phyloP scores from a whole-genome alignment of 306 rosid genomes.

The Vigna reflexopilosa region DNA sequence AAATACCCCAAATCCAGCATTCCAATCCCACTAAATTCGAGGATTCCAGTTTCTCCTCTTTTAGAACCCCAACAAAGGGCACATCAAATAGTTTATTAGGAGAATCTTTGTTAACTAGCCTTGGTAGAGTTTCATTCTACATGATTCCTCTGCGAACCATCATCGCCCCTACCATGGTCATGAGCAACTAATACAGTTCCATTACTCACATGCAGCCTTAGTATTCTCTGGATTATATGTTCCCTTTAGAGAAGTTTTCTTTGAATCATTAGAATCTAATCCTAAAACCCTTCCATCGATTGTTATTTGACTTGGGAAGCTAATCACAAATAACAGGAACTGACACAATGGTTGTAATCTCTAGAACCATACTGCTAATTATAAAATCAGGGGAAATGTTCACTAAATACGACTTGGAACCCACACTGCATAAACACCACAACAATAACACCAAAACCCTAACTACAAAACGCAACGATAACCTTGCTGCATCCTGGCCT shows the following conservation, averaged over 20 bases:
- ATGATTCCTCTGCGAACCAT: conserved; percentile 50
- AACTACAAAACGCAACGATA: too few relatives aligned
- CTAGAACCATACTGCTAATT: conserved; percentile 53
- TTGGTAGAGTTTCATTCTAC: conserved; percentile 59
- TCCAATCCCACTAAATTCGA: conserved; percentile 6
- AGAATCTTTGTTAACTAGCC: conserved; percentile 56
- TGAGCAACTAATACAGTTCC: conserved; percentile 57
- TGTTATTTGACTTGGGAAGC: conserved; percentile 62
- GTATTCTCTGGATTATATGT: conserved; percentile 50
- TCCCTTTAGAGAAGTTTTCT: conserved; percentile 50
- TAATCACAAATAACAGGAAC: conserved; percentile 75
- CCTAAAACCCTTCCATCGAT: conserved; percentile 62
- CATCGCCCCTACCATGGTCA: conserved; percentile 55
- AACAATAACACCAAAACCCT: too few relatives aligned
- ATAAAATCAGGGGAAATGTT: too few relatives aligned
- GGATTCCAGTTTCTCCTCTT: conserved; percentile 74
- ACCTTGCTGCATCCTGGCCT: too few relatives aligned
- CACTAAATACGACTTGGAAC: too few relatives aligned
- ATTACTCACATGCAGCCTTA: conserved; percentile 64
- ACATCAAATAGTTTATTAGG: conserved; percentile 65
- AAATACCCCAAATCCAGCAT: conserved; percentile 1
- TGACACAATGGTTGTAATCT: conserved; percentile 84
- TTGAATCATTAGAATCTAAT: conserved; percentile 61
- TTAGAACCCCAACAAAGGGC: conserved; percentile 59
- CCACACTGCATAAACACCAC: too few relatives aligned